These are phyloP conservation scores for Phytophthora sp. DNA, from an alignment of 352 stramenopile genomes.

Conservation along the genomic window DNA sequence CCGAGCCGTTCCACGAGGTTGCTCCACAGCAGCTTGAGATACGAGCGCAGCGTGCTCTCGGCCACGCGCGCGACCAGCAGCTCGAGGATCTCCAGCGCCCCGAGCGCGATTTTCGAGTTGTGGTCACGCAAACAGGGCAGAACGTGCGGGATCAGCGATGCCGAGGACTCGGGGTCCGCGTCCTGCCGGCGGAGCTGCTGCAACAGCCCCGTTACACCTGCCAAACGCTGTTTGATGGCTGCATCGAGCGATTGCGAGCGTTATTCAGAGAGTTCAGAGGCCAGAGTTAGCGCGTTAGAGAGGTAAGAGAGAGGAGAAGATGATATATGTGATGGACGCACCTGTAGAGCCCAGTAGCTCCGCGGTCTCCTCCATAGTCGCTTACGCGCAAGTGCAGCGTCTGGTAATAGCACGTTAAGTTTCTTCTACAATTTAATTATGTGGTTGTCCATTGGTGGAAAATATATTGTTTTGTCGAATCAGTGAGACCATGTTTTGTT, in stretches of 20 bases:
- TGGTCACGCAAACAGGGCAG: constrained; percentile 80
- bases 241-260: neutral
- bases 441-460: constrained; percentile 3
- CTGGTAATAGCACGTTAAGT: constrained; percentile 2
- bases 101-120: constrained; percentile 82
- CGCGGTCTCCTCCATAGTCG: constrained; percentile 64
- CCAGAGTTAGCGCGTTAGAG: constrained; percentile 1
- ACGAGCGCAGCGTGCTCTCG: constrained; percentile 50
- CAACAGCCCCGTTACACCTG: constrained; percentile 64
- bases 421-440: constrained; percentile 35
- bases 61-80: constrained; percentile 55
- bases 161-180: constrained; percentile 43
- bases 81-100: constrained; percentile 69
- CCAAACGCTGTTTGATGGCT: constrained; percentile 87
- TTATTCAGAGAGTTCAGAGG: neutral
- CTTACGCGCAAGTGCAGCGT: neutral
- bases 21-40: constrained; percentile 73
- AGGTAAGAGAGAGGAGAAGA: neutral
- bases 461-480: neutral
- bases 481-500: neutral
- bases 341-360: constrained; percentile 66
- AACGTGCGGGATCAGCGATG: constrained; percentile 55
- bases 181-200: constrained; percentile 45
- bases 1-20: constrained; percentile 75
- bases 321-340: constrained; percentile 17